phyloP scores from a whole-genome alignment of 306 rosid species.

The Medicago ruthenica region DNA sequence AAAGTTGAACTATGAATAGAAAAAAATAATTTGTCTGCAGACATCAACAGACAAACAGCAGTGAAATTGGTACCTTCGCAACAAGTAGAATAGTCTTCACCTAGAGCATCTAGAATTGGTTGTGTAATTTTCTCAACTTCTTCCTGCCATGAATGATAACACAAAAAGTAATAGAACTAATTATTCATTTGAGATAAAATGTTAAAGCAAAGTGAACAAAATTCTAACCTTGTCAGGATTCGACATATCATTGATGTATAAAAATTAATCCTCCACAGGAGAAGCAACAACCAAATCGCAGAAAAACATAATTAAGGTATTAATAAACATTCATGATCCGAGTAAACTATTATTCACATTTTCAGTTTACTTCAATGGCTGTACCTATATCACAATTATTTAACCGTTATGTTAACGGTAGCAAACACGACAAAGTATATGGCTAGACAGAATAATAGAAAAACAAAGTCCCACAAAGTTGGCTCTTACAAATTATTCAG shows the following conservation, averaged over 20 bases:
- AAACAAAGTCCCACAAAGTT: conserved; percentile 21
- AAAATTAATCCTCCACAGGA: conserved; percentile 94
- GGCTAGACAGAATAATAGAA: conserved; percentile 17
- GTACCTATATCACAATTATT: conserved; percentile 17
- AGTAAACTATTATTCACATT: conserved; percentile 23
- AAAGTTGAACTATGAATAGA: too few relatives aligned
- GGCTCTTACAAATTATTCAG: conserved; percentile 89
- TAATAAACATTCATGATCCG: conserved; percentile 24
- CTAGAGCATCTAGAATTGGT: conserved; percentile 81
- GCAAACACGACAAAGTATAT: conserved; percentile 21
- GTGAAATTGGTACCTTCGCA: conserved; percentile 70
- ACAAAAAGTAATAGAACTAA: conserved; percentile 26
- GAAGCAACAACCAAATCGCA: conserved; percentile 97
- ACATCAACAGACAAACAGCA: conserved; percentile 8
- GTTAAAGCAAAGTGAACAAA: conserved; percentile 10
- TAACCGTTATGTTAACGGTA: conserved; percentile 28
- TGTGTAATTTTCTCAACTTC: conserved; percentile 74
- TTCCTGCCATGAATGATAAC: conserved; percentile 60
- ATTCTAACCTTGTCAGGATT: conserved; percentile 71
- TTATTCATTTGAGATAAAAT: conserved; percentile 32
- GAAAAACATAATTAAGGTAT: conserved; percentile 44
- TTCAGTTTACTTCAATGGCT: conserved; percentile 32
- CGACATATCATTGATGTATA: conserved; percentile 73
- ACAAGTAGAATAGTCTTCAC: conserved; percentile 82
- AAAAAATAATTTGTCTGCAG: too few relatives aligned